Conservation (phyloP, 352 stramenopile species). For the Phytophthora brassicae region DNA sequence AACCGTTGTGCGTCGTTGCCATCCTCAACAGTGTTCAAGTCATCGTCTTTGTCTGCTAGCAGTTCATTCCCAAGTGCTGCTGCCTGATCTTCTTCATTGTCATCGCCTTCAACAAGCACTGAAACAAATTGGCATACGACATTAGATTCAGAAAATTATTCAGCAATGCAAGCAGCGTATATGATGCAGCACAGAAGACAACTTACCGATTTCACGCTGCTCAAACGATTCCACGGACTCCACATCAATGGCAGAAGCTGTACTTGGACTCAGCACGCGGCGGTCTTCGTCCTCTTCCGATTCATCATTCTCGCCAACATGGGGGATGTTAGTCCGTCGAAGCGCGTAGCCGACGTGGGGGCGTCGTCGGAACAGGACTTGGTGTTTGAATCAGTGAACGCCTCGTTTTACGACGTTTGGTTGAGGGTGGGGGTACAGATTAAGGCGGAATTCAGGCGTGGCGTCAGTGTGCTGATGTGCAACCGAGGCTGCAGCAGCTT, state of each 20-base stretch:
- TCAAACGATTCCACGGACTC: background rate
- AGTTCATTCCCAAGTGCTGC: background rate
- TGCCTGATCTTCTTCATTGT: background rate
- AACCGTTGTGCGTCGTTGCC: background rate
- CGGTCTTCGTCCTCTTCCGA: background rate
- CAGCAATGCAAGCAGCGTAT: background rate
- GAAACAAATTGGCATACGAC: conserved; percentile 4
- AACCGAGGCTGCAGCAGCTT: background rate
- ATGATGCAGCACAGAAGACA: conserved; percentile 17
- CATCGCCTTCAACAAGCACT: conserved; percentile 1
- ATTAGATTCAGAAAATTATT: conserved; percentile 9
- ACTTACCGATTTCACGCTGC: background rate
- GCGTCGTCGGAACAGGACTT: background rate
- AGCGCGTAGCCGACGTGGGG: background rate
- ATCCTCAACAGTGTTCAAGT: conserved; percentile 1
- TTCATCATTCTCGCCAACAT: background rate
- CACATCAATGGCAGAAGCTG: background rate
- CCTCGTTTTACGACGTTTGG: background rate
- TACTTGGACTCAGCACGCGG: too few relatives aligned
- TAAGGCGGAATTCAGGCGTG: too few relatives aligned
- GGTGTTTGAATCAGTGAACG: background rate
- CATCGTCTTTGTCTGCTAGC: conserved; percentile 1
- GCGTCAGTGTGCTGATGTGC: too few relatives aligned
- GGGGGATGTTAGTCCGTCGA: background rate
- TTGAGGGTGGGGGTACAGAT: too few relatives aligned